Percentiles rank a stretch among this genome's conserved stretches.
Evolutionary conservation across 345 rosid genomes (phyloP).

Genomic region (Carallia pectinifolia): DNA sequence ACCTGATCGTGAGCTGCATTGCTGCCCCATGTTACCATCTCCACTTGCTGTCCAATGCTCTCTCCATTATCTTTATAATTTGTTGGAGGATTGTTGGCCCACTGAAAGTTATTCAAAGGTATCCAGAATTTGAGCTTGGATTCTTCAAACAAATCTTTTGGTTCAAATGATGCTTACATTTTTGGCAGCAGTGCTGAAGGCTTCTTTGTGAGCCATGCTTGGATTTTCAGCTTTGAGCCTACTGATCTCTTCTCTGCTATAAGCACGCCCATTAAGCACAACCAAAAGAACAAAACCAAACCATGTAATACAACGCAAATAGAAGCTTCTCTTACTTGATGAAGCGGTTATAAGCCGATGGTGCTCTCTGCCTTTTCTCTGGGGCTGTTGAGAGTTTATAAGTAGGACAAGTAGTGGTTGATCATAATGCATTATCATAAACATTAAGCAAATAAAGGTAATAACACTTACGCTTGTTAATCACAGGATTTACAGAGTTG

Average conservation of each 20-base stretch:
- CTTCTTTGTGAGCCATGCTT: slow-evolving; percentile 92
- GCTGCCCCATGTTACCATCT: slow-evolving; percentile 15
- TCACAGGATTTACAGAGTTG: slow-evolving; percentile 45
- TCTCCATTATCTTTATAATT: slow-evolving; percentile 51
- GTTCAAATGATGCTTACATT: slow-evolving; percentile 44
- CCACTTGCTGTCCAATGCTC: slow-evolving; percentile 35
- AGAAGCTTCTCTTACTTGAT: slow-evolving; percentile 59
- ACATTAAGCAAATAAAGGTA: neutral
- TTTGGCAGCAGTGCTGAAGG: slow-evolving; percentile 96
- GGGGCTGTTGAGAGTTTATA: slow-evolving; percentile 51
- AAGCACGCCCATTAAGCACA: slow-evolving; percentile 10
- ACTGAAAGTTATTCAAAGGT: slow-evolving; percentile 45
- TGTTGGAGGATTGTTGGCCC: slow-evolving; percentile 87
- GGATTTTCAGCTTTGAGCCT: slow-evolving; percentile 95
- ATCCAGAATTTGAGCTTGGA: slow-evolving; percentile 1
- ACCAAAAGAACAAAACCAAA: neutral
- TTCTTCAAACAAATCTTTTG: neutral
- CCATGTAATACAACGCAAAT: neutral
- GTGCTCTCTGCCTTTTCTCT: slow-evolving; percentile 96
- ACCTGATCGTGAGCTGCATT: slow-evolving; percentile 8
- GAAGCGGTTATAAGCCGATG: slow-evolving; percentile 91
- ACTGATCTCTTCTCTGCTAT: slow-evolving; percentile 85
- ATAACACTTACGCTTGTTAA: slow-evolving; percentile 75
- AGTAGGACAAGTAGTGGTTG: neutral
- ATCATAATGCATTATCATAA: neutral